These are phyloP conservation scores for Colletotrichum coccodes DNA, from an alignment of 2,329 filamentous ascomycete genomes.

Conservation along the genomic window DNA sequence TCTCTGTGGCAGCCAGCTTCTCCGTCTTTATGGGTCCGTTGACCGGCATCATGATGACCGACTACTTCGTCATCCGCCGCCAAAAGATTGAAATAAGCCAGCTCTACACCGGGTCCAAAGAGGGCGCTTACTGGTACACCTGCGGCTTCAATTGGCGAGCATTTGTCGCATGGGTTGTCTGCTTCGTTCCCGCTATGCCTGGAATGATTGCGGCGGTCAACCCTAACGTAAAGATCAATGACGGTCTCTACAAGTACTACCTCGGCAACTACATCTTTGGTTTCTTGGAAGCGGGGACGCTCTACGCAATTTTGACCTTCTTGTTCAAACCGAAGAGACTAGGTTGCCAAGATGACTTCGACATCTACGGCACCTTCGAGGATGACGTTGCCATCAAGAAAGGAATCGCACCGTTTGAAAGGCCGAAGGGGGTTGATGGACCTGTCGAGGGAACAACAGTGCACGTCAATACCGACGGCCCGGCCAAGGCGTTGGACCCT, in stretches of 20 bases:
- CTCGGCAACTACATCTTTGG: constrained; percentile 34
- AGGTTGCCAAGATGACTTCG: constrained; percentile 25
- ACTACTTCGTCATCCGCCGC: constrained; percentile 44
- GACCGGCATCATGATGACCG: constrained; percentile 42
- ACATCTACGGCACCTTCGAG: constrained; percentile 33
- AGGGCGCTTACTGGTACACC: constrained; percentile 50
- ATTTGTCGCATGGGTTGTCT: constrained; percentile 43
- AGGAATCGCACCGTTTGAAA: constrained; percentile 30
- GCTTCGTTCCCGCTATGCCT: constrained; percentile 42
- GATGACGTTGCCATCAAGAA: constrained; percentile 27
- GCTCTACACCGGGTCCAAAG: constrained; percentile 44
- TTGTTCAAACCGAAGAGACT: constrained; percentile 25
- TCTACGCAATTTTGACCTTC: constrained; percentile 28
- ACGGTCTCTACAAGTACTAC: constrained; percentile 37
- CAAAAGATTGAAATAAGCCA: constrained; percentile 49
- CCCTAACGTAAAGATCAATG: constrained; percentile 24
- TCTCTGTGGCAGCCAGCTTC: constrained; percentile 40
- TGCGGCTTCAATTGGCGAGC: constrained; percentile 48
- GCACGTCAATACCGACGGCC: background rate
- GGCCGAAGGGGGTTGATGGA: constrained; percentile 11
- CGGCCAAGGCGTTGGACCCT: background rate
- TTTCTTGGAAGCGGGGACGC: constrained; percentile 24
- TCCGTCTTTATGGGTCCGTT: constrained; percentile 42
- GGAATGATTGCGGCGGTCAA: constrained; percentile 39
- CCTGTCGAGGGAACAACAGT: constrained; percentile 3